phyloP scores from a whole-genome alignment of 768 basidiomycete genomes.

The Phallus indusiatus region DNA sequence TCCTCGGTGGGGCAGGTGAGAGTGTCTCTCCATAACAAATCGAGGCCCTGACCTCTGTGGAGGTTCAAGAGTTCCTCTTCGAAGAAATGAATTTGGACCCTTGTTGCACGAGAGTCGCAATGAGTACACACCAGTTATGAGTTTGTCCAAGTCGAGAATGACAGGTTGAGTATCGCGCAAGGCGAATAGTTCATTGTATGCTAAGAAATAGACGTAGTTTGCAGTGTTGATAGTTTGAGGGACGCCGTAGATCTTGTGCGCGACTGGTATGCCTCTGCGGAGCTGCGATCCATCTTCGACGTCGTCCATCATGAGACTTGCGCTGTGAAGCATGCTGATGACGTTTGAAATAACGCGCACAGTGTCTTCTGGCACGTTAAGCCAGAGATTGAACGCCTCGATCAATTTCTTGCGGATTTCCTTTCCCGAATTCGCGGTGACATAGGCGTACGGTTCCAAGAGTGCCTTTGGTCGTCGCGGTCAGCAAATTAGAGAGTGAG shows the following conservation, averaged over 20 bases:
- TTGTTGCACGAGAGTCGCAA: neutral
- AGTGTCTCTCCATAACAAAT: conserved; percentile 90
- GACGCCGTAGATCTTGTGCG: conserved; percentile 93
- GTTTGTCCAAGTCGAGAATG: conserved; percentile 43
- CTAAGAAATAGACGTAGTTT: conserved; percentile 94
- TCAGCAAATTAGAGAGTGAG: neutral
- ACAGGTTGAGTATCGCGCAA: conserved; percentile 30
- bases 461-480: conserved; percentile 31
- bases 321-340: conserved; percentile 91
- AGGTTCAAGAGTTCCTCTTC: conserved; percentile 69
- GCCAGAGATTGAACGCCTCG: conserved; percentile 90
- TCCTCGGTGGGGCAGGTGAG: conserved; percentile 88
- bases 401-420: conserved; percentile 84
- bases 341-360: conserved; percentile 67
- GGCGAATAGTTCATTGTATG: conserved; percentile 73
- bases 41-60: conserved; percentile 91
- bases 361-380: conserved; percentile 66
- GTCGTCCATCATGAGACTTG: conserved; percentile 88
- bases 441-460: conserved; percentile 83
- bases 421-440: conserved; percentile 80
- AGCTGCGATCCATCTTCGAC: conserved; percentile 89
- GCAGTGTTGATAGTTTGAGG: conserved; percentile 97
- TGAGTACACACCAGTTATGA: conserved; percentile 57
- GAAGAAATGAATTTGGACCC: neutral
- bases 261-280: conserved; percentile 79